Evolutionary conservation across 805 yeast genomes (phyloP).

Genomic region (Cyberlindnera nakhonratchasimensis): DNA sequence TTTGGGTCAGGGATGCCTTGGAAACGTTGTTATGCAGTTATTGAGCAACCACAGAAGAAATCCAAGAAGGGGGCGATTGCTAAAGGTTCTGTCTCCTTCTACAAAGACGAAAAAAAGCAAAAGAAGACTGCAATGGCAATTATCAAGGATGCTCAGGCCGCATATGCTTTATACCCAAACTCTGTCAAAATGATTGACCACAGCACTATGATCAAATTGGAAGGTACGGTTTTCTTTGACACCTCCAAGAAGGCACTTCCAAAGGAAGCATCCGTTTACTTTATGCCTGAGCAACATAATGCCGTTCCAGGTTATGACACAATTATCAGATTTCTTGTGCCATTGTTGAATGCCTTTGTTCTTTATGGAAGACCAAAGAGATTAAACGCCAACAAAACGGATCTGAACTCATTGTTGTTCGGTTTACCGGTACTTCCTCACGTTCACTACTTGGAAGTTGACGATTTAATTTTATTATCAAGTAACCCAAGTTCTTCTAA

Average conservation of each 20-base stretch:
- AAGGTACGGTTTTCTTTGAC: constrained; percentile 70
- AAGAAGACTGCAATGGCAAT: constrained; percentile 81
- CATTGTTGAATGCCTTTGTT: constrained; percentile 69
- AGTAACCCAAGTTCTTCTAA: constrained; percentile 31
- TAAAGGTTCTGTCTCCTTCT: constrained; percentile 46
- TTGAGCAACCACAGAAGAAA: constrained; percentile 62
- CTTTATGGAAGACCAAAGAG: constrained; percentile 80
- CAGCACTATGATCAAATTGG: constrained; percentile 84
- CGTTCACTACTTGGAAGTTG: constrained; percentile 65
- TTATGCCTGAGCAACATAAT: constrained; percentile 83
- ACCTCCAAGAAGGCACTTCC: constrained; percentile 44
- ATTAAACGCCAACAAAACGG: constrained; percentile 68
- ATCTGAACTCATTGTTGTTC: constrained; percentile 63
- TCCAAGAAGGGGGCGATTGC: constrained; percentile 41
- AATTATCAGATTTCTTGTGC: constrained; percentile 74
- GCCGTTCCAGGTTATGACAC: constrained; percentile 83
- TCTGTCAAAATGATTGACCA: constrained; percentile 76
- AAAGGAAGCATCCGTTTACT: constrained; percentile 59
- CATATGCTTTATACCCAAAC: constrained; percentile 92
- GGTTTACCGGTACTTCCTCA: constrained; percentile 82
- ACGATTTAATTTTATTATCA: constrained; percentile 49
- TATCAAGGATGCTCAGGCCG: constrained; percentile 62
- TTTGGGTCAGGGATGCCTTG: constrained; percentile 98
- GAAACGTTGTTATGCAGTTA: constrained; percentile 89
- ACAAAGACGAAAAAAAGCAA: constrained; percentile 70